Percentiles rank a stretch among this genome's conserved stretches.
Conservation (phyloP, 768 basidiomycete species). For the Termitomyces sp. region DNA sequence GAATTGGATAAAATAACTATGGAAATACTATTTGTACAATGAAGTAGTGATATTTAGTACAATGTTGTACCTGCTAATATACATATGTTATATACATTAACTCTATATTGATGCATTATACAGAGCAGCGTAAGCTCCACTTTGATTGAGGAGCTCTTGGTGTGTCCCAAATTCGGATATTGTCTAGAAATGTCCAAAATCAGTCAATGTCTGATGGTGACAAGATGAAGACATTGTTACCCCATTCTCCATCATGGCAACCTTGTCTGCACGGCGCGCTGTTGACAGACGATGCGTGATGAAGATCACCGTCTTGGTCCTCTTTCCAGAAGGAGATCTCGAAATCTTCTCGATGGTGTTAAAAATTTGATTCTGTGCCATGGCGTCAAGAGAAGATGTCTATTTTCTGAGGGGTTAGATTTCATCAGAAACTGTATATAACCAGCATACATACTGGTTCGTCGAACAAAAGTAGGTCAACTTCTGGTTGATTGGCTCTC, state of each 20-base stretch:
- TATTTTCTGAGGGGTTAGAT: conserved; percentile 26
- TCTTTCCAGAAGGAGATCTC: conserved; percentile 52
- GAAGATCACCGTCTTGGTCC: conserved; percentile 73
- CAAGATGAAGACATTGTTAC: conserved; percentile 28
- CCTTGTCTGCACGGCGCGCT: conserved; percentile 81
- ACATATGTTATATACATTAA: conserved; percentile 14
- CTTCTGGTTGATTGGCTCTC: conserved; percentile 70
- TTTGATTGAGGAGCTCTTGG: conserved; percentile 56
- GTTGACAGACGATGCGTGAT: conserved; percentile 83
- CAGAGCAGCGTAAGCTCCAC: conserved; percentile 66
- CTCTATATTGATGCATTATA: conserved; percentile 66
- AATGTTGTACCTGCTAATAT: conserved; percentile 14
- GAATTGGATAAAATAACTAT: conserved; percentile 1
- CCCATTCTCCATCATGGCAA: conserved; percentile 84
- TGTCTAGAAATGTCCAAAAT: conserved; percentile 39
- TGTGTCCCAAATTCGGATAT: conserved; percentile 78
- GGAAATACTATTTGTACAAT: conserved; percentile 13
- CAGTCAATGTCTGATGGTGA: conserved; percentile 12
- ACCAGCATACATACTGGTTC: conserved; percentile 59
- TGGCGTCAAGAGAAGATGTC: conserved; percentile 80
- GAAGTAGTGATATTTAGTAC: conserved; percentile 14
- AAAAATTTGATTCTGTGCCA: conserved; percentile 78
- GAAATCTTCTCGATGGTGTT: conserved; percentile 71
- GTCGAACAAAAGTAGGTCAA: conserved; percentile 82
- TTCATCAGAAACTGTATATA: conserved; percentile 2